These are phyloP conservation scores for Colletotrichum lentis DNA, from an alignment of 2,329 filamentous ascomycete genomes.

Conservation along the genomic window DNA sequence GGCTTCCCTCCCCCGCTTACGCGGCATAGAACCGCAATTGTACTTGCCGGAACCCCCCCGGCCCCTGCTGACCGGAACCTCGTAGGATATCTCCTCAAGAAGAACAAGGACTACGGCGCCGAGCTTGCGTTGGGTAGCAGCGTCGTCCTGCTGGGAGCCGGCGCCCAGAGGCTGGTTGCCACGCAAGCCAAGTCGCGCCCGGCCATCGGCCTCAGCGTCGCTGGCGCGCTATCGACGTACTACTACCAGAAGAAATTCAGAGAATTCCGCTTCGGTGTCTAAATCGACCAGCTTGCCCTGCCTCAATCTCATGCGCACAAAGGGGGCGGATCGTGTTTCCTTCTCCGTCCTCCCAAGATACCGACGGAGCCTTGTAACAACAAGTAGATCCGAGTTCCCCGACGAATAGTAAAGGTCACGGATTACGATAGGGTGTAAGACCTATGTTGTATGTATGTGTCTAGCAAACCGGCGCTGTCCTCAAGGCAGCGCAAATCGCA, in stretches of 20 bases:
- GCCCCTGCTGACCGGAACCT: neutral
- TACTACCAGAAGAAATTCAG: slow-evolving; percentile 55
- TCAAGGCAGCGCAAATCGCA: neutral
- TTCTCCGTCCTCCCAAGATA: neutral
- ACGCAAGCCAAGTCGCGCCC: slow-evolving; percentile 50
- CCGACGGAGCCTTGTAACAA: neutral
- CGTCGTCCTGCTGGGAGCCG: slow-evolving; percentile 49
- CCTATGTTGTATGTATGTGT: neutral
- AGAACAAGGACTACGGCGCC: slow-evolving; percentile 54
- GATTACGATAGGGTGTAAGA: neutral
- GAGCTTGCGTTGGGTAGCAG: slow-evolving; percentile 54
- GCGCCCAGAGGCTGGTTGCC: slow-evolving; percentile 51
- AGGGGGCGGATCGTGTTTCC: neutral
- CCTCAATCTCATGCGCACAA: neutral
- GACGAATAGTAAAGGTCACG: neutral
- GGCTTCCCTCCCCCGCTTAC: neutral
- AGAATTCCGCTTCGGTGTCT: slow-evolving; percentile 53
- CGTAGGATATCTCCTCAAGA: slow-evolving; percentile 52
- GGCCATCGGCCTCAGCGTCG: slow-evolving; percentile 47
- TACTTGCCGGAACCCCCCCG: too few relatives aligned
- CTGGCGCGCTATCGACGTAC: slow-evolving; percentile 49
- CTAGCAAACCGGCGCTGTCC: neutral
- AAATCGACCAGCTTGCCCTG: slow-evolving; percentile 9
- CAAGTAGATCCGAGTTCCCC: neutral
- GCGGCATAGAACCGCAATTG: neutral